Evolutionary conservation across 805 yeast species (phyloP).

Genomic region (Cyberlindnera suaveolens): DNA sequence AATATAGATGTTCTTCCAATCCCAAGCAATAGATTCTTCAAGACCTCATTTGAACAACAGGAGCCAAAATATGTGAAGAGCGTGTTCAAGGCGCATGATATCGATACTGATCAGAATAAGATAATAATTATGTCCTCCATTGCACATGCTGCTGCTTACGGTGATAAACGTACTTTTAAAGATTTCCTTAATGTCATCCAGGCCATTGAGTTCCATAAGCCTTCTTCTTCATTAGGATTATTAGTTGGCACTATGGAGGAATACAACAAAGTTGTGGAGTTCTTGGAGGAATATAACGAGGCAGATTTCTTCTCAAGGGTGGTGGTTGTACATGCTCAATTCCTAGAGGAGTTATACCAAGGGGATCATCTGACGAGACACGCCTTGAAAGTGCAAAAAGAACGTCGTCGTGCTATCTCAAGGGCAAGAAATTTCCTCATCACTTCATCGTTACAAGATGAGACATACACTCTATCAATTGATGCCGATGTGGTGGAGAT

Average conservation of each 20-base stretch:
- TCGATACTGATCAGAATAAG: constrained; percentile 7
- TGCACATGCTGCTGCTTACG: constrained; percentile 31
- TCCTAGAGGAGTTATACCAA: constrained; percentile 13
- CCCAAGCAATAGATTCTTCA: too few species aligned
- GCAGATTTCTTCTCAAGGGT: constrained; percentile 8
- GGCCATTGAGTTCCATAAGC: constrained; percentile 21
- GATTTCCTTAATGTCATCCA: constrained; percentile 29
- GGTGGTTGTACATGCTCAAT: constrained; percentile 16
- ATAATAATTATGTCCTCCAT: constrained; percentile 14
- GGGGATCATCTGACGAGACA: constrained; percentile 16
- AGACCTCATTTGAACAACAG: too few species aligned
- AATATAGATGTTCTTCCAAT: too few species aligned
- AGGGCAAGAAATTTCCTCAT: constrained; percentile 25
- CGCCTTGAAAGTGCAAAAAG: constrained; percentile 14
- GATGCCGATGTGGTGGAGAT: constrained; percentile 27
- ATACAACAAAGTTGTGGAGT: constrained; percentile 2
- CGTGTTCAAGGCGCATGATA: constrained; percentile 2
- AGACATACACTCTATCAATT: constrained; percentile 25
- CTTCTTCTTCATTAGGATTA: constrained; percentile 19
- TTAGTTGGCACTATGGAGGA: constrained; percentile 14
- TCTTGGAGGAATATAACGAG: constrained; percentile 8
- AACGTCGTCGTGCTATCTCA: constrained; percentile 24
- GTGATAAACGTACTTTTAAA: constrained; percentile 26
- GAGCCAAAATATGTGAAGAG: constrained; percentile 8
- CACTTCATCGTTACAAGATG: constrained; percentile 19